These are phyloP conservation scores for Syzygium grande DNA, from an alignment of 345 rosid genomes.

Conservation along the genomic window DNA sequence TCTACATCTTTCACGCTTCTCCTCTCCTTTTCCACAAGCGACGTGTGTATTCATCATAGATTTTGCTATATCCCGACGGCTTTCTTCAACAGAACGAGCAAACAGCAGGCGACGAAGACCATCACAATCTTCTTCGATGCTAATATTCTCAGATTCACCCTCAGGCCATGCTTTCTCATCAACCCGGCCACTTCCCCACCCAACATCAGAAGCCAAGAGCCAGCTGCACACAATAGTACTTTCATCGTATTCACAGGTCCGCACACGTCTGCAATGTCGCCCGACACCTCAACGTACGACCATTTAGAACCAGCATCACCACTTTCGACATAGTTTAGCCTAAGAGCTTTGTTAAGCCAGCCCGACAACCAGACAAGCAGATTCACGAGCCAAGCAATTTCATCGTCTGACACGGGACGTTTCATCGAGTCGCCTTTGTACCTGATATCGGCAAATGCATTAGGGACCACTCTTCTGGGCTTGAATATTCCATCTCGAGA, in stretches of 20 bases:
- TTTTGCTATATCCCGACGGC: slow-evolving; percentile 15
- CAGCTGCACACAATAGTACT: slow-evolving; percentile 22
- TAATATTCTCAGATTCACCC: slow-evolving; percentile 65
- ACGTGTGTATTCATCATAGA: neutral
- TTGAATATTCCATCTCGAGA: slow-evolving; percentile 61
- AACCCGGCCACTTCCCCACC: slow-evolving; percentile 19
- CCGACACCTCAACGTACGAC: slow-evolving; percentile 42
- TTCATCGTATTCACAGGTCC: slow-evolving; percentile 39
- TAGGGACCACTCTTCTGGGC: slow-evolving; percentile 57
- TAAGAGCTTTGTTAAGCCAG: slow-evolving; percentile 60
- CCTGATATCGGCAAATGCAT: slow-evolving; percentile 23
- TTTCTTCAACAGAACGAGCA: slow-evolving; percentile 39
- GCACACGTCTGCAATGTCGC: slow-evolving; percentile 20
- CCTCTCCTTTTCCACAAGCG: neutral
- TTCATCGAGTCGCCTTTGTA: slow-evolving; percentile 91
- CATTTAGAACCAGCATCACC: slow-evolving; percentile 19
- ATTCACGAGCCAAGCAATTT: slow-evolving; percentile 76
- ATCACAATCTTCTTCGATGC: slow-evolving; percentile 74
- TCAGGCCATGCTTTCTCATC: slow-evolving; percentile 58
- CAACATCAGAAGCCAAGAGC: slow-evolving; percentile 41
- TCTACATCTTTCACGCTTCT: neutral
- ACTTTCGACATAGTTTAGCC: slow-evolving; percentile 38
- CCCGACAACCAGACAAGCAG: slow-evolving; percentile 51
- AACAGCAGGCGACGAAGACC: slow-evolving; percentile 29
- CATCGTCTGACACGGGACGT: slow-evolving; percentile 74